phyloP scores from a whole-genome alignment of 2,329 filamentous ascomycete species.

The Chrysoporthe deuterocubensis region DNA sequence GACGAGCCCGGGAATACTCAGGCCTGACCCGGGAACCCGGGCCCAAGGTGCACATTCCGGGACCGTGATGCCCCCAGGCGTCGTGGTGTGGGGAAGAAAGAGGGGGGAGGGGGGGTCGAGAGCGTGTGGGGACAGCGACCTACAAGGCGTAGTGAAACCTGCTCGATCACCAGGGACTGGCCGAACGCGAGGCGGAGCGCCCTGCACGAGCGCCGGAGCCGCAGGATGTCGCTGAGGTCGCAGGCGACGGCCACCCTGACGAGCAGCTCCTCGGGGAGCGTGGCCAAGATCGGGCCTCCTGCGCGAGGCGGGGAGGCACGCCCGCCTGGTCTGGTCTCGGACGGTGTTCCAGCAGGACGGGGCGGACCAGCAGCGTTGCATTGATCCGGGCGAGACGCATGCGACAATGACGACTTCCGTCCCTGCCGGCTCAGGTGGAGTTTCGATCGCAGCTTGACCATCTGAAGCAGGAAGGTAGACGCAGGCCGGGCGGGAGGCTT shows the following conservation, averaged over 20 bases:
- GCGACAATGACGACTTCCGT: slow-evolving; percentile 25
- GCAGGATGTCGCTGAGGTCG: slow-evolving; percentile 21
- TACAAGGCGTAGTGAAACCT: slow-evolving; percentile 21
- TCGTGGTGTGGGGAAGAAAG: background rate
- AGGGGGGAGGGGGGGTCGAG: background rate
- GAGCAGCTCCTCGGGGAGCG: slow-evolving; percentile 27
- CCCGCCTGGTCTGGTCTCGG: slow-evolving; percentile 8
- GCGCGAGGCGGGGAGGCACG: slow-evolving; percentile 15
- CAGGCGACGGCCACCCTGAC: slow-evolving; percentile 21
- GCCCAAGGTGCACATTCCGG: background rate
- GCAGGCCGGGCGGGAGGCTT: slow-evolving; percentile 8
- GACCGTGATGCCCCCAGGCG: no score
- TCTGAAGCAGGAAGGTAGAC: slow-evolving; percentile 15
- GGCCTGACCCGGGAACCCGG: background rate
- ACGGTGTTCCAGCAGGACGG: slow-evolving; percentile 16
- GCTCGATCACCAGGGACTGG: slow-evolving; percentile 17
- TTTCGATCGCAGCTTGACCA: slow-evolving; percentile 29
- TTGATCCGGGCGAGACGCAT: slow-evolving; percentile 21
- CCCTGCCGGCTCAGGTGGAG: slow-evolving; percentile 29
- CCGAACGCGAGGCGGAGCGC: slow-evolving; percentile 13
- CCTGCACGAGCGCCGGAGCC: slow-evolving; percentile 22
- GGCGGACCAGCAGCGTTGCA: slow-evolving; percentile 23
- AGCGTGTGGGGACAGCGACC: slow-evolving; percentile 10
- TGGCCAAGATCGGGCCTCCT: slow-evolving; percentile 18
- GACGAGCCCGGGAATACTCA: background rate